phyloP scores from a whole-genome alignment of 163 green algal genomes.

The Trebouxia gelatinosa region DNA sequence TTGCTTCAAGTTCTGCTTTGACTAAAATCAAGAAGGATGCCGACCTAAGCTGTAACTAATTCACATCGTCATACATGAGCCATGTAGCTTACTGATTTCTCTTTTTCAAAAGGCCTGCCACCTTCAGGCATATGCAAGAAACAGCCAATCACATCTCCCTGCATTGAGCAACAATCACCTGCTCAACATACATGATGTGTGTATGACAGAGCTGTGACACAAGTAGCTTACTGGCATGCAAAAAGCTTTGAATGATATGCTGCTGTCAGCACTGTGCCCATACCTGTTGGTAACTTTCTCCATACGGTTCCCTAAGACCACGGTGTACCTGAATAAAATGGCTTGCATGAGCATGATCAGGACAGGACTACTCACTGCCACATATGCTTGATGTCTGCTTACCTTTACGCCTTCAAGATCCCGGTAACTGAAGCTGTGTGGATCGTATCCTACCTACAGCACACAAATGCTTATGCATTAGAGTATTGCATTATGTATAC shows the following conservation, averaged over 20 bases:
- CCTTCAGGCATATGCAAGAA: slow-evolving; percentile 72
- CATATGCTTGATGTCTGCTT: background rate
- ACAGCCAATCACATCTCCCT: slow-evolving; percentile 82
- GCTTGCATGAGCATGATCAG: background rate
- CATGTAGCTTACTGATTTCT: slow-evolving; percentile 22
- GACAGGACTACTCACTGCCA: background rate
- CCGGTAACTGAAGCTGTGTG: slow-evolving; percentile 60
- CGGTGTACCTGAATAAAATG: slow-evolving; percentile 56
- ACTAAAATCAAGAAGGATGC: no score
- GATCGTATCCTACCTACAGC: slow-evolving; percentile 60
- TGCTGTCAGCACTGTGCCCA: background rate
- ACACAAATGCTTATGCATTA: no score
- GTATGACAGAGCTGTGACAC: no score
- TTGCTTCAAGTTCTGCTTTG: no score
- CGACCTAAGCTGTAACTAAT: background rate
- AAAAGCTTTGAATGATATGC: background rate
- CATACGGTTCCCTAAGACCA: slow-evolving; percentile 56
- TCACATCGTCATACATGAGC: background rate
- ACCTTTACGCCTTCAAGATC: slow-evolving; percentile 53
- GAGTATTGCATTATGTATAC: background rate
- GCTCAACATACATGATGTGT: background rate
- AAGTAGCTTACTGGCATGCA: background rate
- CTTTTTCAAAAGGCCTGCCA: slow-evolving; percentile 58
- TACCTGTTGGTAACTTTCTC: no score
- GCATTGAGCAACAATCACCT: background rate